Percentiles rank a stretch among this genome's conserved stretches.
Evolutionary conservation across 1,139 yeast species (phyloP).

Genomic region (Kodamaea sp.): DNA sequence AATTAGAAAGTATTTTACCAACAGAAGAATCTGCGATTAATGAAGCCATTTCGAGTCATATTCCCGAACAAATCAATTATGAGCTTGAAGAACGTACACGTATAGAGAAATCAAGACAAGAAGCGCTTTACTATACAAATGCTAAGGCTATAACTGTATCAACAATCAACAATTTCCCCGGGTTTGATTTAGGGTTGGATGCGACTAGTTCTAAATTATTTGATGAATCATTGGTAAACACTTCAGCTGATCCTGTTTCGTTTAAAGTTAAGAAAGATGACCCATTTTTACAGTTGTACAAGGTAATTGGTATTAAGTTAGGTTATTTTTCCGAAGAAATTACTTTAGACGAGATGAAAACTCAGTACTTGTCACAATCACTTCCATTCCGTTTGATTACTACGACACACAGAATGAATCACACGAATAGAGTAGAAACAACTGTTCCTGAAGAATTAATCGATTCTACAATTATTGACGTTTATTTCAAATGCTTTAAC

Average conservation of each 20-base stretch:
- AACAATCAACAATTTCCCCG: constrained; percentile 58
- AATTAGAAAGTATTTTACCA: constrained; percentile 56
- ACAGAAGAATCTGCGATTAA: constrained; percentile 46
- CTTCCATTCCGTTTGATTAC: constrained; percentile 58
- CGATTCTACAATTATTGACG: constrained; percentile 30
- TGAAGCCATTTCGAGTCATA: constrained; percentile 57
- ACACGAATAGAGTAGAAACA: constrained; percentile 63
- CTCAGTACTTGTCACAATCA: constrained; percentile 20
- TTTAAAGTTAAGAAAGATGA: constrained; percentile 59
- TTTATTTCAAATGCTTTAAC: constrained; percentile 40
- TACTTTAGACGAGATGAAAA: constrained; percentile 8
- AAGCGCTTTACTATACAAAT: constrained; percentile 69
- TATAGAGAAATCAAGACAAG: constrained; percentile 66
- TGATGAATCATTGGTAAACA: constrained; percentile 45
- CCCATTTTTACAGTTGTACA: constrained; percentile 48
- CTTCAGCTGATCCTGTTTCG: constrained; percentile 47
- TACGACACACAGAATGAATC: constrained; percentile 67
- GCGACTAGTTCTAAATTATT: constrained; percentile 42
- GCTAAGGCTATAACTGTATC: constrained; percentile 52
- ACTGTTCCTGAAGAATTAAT: constrained; percentile 40
- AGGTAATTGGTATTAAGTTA: constrained; percentile 45
- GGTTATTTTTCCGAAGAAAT: constrained; percentile 23
- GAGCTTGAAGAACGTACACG: constrained; percentile 57
- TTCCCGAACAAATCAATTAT: constrained; percentile 58
- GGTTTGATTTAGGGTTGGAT: constrained; percentile 76